phyloP scores from a whole-genome alignment of 129 eudicot species.

The Artemisia annua region DNA sequence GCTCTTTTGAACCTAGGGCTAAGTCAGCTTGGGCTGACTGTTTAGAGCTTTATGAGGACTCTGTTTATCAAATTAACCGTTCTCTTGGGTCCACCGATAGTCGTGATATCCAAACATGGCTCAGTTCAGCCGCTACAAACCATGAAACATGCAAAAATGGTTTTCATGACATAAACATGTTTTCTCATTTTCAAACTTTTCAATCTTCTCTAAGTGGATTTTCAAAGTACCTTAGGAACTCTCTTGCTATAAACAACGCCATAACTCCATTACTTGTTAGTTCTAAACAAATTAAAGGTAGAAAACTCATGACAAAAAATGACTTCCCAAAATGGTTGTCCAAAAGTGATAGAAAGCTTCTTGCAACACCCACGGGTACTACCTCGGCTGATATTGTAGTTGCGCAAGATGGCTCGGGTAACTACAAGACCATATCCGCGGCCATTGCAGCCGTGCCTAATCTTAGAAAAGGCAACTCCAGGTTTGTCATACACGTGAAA shows the following conservation, averaged over 20 bases:
- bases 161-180: conserved; percentile 44
- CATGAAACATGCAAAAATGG: conserved; percentile 64
- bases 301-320: conserved; percentile 32
- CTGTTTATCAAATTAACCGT: conserved; percentile 44
- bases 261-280: conserved; percentile 29
- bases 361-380: conserved; percentile 35
- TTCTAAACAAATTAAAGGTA: conserved; percentile 33
- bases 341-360: conserved; percentile 44
- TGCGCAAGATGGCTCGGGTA: conserved; percentile 67
- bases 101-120: conserved; percentile 53
- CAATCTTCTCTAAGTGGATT: conserved; percentile 27
- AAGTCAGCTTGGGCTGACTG: conserved; percentile 66
- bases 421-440: conserved; percentile 54
- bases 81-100: conserved; percentile 35
- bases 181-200: conserved; percentile 34
- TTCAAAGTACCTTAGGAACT: conserved; percentile 46
- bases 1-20: conserved; percentile 41
- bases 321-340: conserved; percentile 44
- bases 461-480: conserved; percentile 30
- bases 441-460: conserved; percentile 45
- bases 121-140: conserved; percentile 50
- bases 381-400: conserved; percentile 46
- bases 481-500: conserved; percentile 58
- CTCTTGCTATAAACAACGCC: conserved; percentile 58
- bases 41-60: conserved; percentile 64